A percentile compares a stretch with the other conserved stretches of the same genome.
Conservation (phyloP, 2,329 filamentous ascomycete species). For the Tolypocladium paradoxum region DNA sequence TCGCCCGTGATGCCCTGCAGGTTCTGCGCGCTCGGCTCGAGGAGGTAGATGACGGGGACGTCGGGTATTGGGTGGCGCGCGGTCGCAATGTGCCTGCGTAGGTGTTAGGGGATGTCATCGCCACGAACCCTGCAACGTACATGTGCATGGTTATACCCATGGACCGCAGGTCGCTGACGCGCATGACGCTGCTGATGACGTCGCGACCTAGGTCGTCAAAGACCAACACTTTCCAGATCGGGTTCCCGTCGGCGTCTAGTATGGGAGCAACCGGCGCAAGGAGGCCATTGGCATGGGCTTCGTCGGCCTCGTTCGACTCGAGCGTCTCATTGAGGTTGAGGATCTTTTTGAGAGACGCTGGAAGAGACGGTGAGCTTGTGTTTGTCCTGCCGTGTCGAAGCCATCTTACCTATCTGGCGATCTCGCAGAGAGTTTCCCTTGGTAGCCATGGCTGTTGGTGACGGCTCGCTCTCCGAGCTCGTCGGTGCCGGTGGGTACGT, state of each 20-base stretch:
- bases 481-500: background rate
- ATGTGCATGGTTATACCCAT: constrained; percentile 97
- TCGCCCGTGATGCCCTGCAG: constrained; percentile 75
- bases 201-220: constrained; percentile 88
- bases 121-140: constrained; percentile 33
- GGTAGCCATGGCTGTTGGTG: constrained; percentile 28
- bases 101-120: background rate
- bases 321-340: constrained; percentile 81
- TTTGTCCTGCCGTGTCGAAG: background rate
- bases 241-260: constrained; percentile 75
- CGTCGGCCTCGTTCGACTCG: constrained; percentile 49
- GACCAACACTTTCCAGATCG: constrained; percentile 95
- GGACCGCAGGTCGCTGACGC: constrained; percentile 82
- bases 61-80: constrained; percentile 85
- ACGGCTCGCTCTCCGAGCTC: constrained; percentile 1
- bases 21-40: constrained; percentile 78
- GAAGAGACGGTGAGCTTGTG: constrained; percentile 1
- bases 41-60: constrained; percentile 90
- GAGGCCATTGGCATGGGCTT: constrained; percentile 51
- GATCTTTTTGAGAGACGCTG: constrained; percentile 88
- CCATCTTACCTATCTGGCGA: constrained; percentile 34
- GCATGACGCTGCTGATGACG: constrained; percentile 91
- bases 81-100: constrained; percentile 62
- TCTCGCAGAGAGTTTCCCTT: constrained; percentile 37
- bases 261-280: constrained; percentile 65